These are phyloP conservation scores for Crucibulum laeve DNA, from an alignment of 768 basidiomycete genomes.

Conservation along the genomic window DNA sequence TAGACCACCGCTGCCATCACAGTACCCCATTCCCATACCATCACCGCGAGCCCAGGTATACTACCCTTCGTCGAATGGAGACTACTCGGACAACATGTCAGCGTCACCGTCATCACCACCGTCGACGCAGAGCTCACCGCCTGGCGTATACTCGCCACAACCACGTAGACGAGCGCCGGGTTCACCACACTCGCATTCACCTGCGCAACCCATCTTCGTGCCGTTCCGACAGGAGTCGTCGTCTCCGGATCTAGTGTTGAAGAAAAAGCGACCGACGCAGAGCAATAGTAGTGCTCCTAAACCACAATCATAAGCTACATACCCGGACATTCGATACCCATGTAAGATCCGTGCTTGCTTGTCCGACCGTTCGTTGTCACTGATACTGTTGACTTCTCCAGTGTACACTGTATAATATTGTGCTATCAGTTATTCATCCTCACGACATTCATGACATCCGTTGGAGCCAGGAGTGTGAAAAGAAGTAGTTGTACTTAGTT, in stretches of 20 bases:
- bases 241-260: conserved; percentile 51
- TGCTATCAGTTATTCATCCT: no score
- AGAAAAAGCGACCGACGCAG: conserved; percentile 23
- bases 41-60: conserved; percentile 18
- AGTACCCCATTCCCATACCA: conserved; percentile 39
- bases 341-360: no score
- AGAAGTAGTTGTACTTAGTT: no score
- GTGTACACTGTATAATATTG: no score
- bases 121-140: conserved; percentile 5
- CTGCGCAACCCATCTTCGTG: conserved; percentile 39
- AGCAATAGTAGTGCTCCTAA: not conserved
- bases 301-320: not conserved
- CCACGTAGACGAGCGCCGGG: conserved; percentile 14
- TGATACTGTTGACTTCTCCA: no score
- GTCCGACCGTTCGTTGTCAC: no score
- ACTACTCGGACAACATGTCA: conserved; percentile 14
- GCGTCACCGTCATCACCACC: conserved; percentile 10
- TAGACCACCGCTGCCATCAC: conserved; percentile 40
- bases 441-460: no score
- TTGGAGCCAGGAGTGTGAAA: no score
- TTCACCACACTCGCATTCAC: conserved; percentile 12
- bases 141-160: conserved; percentile 18
- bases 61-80: conserved; percentile 2
- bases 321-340: not conserved
- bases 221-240: conserved; percentile 47